These are phyloP conservation scores for California macrophylla DNA, from an alignment of 441 rosid species.

Conservation along the genomic window DNA sequence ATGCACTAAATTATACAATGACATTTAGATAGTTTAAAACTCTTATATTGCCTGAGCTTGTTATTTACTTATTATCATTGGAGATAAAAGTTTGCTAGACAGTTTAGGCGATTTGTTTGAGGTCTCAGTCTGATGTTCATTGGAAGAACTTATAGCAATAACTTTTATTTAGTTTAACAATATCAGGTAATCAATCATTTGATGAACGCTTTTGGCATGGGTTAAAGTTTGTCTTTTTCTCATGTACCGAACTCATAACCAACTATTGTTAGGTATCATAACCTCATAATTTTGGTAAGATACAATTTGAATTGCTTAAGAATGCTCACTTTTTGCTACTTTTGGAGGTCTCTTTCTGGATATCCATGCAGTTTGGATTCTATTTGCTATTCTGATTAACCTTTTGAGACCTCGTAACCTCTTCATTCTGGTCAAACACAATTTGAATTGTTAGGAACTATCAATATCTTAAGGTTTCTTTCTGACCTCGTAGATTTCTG, in stretches of 20 bases:
- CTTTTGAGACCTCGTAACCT: background rate
- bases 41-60: background rate
- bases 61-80: conserved; percentile 1
- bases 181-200: background rate
- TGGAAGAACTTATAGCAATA: conserved; percentile 2
- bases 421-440: background rate
- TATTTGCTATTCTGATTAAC: background rate
- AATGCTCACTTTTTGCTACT: conserved; percentile 1
- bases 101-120: background rate
- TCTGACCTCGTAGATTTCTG: background rate
- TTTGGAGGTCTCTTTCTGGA: background rate
- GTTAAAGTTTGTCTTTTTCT: background rate
- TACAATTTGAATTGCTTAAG: background rate
- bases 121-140: background rate
- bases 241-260: background rate
- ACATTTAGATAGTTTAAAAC: background rate
- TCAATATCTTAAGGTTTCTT: background rate
- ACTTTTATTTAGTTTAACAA: background rate
- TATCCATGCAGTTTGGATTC: background rate
- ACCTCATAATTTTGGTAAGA: conserved; percentile 3
- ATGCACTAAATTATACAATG: background rate
- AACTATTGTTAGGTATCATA: conserved; percentile 3
- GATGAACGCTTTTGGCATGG: background rate
- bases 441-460: background rate
- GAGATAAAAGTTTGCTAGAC: background rate